phyloP scores from a whole-genome alignment of 1,284 basidiomycete genomes.

The Mrakiaceae sp. region DNA sequence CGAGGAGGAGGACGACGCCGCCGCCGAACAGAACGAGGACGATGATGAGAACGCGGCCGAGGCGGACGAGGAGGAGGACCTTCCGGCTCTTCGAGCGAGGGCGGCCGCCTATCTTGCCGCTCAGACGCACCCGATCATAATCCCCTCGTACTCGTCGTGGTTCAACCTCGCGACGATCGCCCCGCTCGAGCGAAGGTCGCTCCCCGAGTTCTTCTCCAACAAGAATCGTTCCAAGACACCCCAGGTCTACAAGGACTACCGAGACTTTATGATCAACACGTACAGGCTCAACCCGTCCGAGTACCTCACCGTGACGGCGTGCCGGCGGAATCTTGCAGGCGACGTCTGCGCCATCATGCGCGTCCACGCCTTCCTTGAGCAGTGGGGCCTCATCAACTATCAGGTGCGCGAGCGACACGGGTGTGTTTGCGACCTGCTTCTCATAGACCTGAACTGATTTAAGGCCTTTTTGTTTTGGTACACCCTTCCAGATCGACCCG shows the following conservation, averaged over 20 bases:
- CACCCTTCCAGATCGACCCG: conserved; percentile 68
- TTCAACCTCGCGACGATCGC: conserved; percentile 93
- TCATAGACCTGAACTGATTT: background rate
- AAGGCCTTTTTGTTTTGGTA: background rate
- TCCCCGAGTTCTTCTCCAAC: conserved; percentile 98
- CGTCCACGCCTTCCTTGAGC: conserved; percentile 95
- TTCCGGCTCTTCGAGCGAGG: conserved; percentile 31
- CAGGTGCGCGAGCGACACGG: conserved; percentile 46
- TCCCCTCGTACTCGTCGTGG: conserved; percentile 96
- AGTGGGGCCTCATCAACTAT: conserved; percentile 99
- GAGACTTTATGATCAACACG: conserved; percentile 99
- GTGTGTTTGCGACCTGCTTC: background rate
- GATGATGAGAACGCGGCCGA: conserved; percentile 10
- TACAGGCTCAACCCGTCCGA: conserved; percentile 89
- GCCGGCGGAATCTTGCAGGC: conserved; percentile 87
- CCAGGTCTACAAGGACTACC: conserved; percentile 95
- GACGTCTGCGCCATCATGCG: conserved; percentile 99
- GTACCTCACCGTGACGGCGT: conserved; percentile 96
- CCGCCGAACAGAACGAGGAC: conserved; percentile 2
- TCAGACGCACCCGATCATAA: conserved; percentile 93
- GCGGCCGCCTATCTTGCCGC: conserved; percentile 68
- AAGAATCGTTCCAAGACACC: conserved; percentile 92
- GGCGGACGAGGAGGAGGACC: conserved; percentile 22
- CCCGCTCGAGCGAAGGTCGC: conserved; percentile 77
- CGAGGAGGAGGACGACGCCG: background rate